A percentile compares a stretch with the other conserved stretches of the same genome.
Evolutionary conservation across 108 stramenopile species (phyloP).

Genomic region (Conticribra guillardii): DNA sequence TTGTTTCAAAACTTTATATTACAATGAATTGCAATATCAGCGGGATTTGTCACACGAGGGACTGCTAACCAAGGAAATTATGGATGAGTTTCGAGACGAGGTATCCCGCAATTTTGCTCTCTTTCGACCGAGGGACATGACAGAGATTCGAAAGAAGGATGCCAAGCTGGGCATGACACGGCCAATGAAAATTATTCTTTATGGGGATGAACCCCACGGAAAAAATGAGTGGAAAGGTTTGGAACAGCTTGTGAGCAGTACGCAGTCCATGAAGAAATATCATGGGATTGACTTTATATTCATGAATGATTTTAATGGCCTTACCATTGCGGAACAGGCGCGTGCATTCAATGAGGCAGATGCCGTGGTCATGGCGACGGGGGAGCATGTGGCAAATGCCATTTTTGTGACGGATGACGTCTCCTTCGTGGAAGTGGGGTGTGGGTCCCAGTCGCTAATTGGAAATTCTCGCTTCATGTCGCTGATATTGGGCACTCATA

Average conservation of each 20-base stretch:
- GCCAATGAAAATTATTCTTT: conserved; percentile 15
- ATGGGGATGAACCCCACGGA: conserved; percentile 5
- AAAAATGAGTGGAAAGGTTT: conserved; percentile 7
- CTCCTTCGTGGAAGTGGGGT: conserved; percentile 21
- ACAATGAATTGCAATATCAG: conserved; percentile 15
- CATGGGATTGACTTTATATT: conserved; percentile 11
- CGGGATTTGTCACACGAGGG: background rate
- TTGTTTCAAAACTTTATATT: conserved; percentile 8
- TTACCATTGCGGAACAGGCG: conserved; percentile 22
- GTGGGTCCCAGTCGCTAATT: conserved; percentile 4
- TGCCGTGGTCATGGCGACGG: conserved; percentile 15
- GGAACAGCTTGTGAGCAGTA: background rate
- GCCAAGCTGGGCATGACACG: conserved; percentile 26
- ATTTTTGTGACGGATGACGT: conserved; percentile 19
- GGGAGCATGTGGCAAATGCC: conserved; percentile 25
- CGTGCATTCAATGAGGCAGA: conserved; percentile 17
- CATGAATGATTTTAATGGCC: conserved; percentile 3
- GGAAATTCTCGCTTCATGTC: conserved; percentile 20
- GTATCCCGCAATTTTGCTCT: conserved; percentile 13
- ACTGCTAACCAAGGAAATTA: conserved; percentile 4
- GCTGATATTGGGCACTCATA: conserved; percentile 15
- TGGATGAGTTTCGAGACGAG: conserved; percentile 23
- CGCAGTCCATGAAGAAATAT: conserved; percentile 13
- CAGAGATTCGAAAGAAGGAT: conserved; percentile 29
- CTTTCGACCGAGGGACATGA: conserved; percentile 21